Conservation (phyloP, 1,139 yeast genomes). For the Debaryomyces udenii region DNA sequence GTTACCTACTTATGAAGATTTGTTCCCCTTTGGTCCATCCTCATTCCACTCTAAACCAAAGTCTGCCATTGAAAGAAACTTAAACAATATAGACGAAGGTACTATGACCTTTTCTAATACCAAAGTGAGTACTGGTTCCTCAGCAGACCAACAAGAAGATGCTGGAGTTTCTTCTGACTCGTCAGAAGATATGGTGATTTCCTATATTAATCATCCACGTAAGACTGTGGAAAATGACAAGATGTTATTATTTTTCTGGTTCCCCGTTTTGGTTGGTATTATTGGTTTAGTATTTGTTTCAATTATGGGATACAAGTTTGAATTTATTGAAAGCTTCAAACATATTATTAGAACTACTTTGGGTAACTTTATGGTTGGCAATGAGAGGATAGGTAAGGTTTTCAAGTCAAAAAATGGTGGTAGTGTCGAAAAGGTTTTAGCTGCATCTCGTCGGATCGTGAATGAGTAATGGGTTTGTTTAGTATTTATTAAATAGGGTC, state of each 20-base stretch:
- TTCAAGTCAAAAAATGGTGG: constrained; percentile 30
- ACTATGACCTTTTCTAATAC: constrained; percentile 7
- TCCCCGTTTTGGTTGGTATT: constrained; percentile 63
- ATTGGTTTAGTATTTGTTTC: constrained; percentile 54
- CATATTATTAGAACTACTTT: constrained; percentile 53
- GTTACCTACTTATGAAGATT: constrained; percentile 79
- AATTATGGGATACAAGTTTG: constrained; percentile 53
- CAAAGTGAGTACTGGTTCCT: constrained; percentile 13
- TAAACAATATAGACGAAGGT: constrained; percentile 20
- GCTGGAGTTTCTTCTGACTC: constrained; percentile 48
- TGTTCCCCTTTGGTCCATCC: constrained; percentile 67
- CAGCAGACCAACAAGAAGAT: constrained; percentile 26
- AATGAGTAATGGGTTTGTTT: constrained; percentile 6
- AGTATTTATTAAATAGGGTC: constrained; percentile 7
- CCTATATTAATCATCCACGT: constrained; percentile 59
- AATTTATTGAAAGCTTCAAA: constrained; percentile 45
- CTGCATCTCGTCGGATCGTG: constrained; percentile 6
- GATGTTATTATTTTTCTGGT: constrained; percentile 88
- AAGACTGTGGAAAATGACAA: constrained; percentile 79
- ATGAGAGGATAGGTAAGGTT: constrained; percentile 65
- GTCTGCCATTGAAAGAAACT: constrained; percentile 37
- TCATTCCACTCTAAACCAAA: constrained; percentile 35
- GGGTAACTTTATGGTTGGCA: constrained; percentile 69
- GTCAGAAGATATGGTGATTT: constrained; percentile 54
- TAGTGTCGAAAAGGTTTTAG: constrained; percentile 8